Percentiles rank a stretch among this genome's conserved stretches.
phyloP scores from a whole-genome alignment of 352 stramenopile genomes.

The Pythium scleroteichum region DNA sequence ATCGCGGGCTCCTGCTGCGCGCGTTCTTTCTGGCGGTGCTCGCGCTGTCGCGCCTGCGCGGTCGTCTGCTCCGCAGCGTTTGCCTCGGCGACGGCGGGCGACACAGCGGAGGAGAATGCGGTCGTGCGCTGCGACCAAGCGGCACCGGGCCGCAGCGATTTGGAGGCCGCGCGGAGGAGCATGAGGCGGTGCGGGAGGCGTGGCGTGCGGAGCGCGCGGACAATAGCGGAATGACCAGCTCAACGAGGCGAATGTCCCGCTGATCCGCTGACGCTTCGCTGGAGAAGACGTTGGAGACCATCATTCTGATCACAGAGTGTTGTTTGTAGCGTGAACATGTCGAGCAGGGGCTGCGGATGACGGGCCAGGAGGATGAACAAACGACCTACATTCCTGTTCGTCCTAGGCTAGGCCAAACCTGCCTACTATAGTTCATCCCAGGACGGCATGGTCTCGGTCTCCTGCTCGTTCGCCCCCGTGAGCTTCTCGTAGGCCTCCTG shows the following conservation, averaged over 20 bases:
- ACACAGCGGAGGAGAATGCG: not conserved
- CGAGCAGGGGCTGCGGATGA: too few relatives aligned
- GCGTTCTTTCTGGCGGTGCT: conserved; percentile 14
- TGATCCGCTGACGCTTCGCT: too few relatives aligned
- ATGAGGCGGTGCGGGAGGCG: not conserved
- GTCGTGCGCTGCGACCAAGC: not conserved
- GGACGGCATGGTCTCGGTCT: not conserved
- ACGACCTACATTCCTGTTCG: too few relatives aligned
- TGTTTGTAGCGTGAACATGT: too few relatives aligned
- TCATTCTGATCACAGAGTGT: too few relatives aligned
- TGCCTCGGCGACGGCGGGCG: not conserved
- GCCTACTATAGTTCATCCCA: not conserved
- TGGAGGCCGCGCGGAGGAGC: conserved; percentile 3
- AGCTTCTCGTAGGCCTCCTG: conserved; percentile 34
- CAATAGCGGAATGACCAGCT: not conserved
- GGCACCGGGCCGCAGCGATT: conserved; percentile 2
- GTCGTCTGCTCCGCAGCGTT: too few relatives aligned
- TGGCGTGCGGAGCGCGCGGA: not conserved
- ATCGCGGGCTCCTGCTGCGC: conserved; percentile 15
- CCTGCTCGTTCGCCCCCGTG: conserved; percentile 4
- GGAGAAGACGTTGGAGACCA: too few relatives aligned
- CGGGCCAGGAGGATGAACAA: too few relatives aligned
- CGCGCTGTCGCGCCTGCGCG: conserved; percentile 7
- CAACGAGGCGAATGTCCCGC: too few relatives aligned
- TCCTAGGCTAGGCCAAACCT: too few relatives aligned